Base-by-base conservation (phyloP, 306 rosid species). In the Acacia acuminata region DNA sequence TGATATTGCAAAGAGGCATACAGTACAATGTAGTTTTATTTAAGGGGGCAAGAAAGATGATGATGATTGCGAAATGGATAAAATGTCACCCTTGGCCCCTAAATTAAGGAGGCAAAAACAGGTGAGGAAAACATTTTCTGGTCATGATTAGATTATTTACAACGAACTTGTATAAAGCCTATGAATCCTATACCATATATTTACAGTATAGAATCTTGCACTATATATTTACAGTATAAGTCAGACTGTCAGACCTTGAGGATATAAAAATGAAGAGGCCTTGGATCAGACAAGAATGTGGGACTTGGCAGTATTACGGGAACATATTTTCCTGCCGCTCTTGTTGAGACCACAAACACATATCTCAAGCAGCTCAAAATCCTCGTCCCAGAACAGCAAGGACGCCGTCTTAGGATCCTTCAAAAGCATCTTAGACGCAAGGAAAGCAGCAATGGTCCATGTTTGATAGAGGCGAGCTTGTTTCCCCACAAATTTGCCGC, bases 381-480 rank as follows among this genome's bases (percentile, higher is more conserved):
- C 97, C 83, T 94, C 98, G 78, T 91, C 98, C 90, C 93, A 91
- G 69, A 90, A 91, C 88, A 94, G 90, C 89, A 88, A 50, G n/a
- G 96, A 88, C 16, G 98, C 98, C 88, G 75, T 89, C 80, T 87
- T 85, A 0, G 96, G 93, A 77, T 92, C 89, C 88, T 90, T 88
- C 86, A 94, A 83, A 30, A 94, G 94, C 92, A 91, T 80, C 89
- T 92, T 92, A 0, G 98, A 90, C 8, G 95, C 80, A 53, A 94
- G 91, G 81, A 84, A 90, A 61, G 94, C 97, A 0, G 95, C 94
- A 27, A 92, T 79, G 34, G 97, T 94, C 98, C 98, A 94, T 14
- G 98, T 90, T 82, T 90, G 98, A 85, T 75, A 82, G 45, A 89
- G 82, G 42, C 95, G 89, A 17, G 97, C 77, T 88, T 90, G 95